Evolutionary conservation across 331 rosid species (phyloP), one percentile per base, ranked within the genome.

Genomic region (Quercus phellos): DNA sequence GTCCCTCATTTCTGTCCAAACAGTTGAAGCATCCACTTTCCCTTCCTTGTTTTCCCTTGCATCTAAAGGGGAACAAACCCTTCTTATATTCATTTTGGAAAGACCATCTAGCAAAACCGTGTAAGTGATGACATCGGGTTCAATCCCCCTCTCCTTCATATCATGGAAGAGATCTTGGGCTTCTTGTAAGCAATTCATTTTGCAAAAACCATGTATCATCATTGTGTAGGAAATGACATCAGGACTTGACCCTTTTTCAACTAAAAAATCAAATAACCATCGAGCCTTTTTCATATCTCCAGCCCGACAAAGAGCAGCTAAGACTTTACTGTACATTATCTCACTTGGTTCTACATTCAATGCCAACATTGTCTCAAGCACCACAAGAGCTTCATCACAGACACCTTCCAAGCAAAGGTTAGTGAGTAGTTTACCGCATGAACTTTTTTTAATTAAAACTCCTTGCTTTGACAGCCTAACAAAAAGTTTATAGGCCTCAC

Each of bases 141-240:
- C 78, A 72, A 91, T 88, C 81, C 91, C 90, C 71, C 79, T 91
- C 24, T 11, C 73, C 72, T 81, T 85, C 96, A 89, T 91, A 75
- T 91, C 93, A 77, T 74, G 80, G 73, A 93, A 84, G 76, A 93
- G 92, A 38, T 32, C 77, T 82, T 72, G 64, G 68, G 98, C 97
- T 77, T 84, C 88, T 73, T 56, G 59, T 88, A 88, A 85, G 79
- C 77, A 80, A 80, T 88, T 79, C 75, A 58, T 64, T 85, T 73
- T 83, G 80, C 93, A 93, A 79, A 81, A 93, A 86, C 87, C 72
- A 64, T 87, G 80, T 64, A 93, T 93, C 97, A 93, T 85, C 72
- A 84, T 53, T 3, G 98, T 91, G 85, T 93, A 93, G 61, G 84
- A 80, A 77, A 87, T 79, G 78, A 80, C 89, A 88, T 90, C 86